Evolutionary conservation across 352 stramenopile species (phyloP).

Genomic region (Hyaloperonospora brassicae): DNA sequence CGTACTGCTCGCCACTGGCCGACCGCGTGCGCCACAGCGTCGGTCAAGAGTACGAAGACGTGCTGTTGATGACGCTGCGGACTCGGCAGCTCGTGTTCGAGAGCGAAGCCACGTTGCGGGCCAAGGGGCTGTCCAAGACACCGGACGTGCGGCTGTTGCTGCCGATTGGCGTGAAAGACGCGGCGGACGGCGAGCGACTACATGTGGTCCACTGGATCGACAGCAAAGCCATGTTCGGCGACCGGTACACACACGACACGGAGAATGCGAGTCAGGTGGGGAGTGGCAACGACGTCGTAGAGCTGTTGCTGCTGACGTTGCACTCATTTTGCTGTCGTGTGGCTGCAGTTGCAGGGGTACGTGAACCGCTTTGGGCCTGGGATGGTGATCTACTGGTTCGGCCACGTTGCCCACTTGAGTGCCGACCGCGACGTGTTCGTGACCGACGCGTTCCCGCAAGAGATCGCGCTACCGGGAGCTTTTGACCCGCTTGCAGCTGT

Average conservation of each 20-base stretch:
- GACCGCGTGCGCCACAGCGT: slow-evolving; percentile 71
- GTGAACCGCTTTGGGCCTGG: slow-evolving; percentile 75
- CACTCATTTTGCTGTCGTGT: slow-evolving; percentile 1
- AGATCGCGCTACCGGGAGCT: slow-evolving; percentile 50
- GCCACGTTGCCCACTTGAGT: slow-evolving; percentile 50
- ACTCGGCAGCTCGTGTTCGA: slow-evolving; percentile 72
- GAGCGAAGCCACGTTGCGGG: slow-evolving; percentile 69
- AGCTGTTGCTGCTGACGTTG: no score
- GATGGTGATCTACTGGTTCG: slow-evolving; percentile 88
- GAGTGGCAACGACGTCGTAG: no score
- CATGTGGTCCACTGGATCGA: slow-evolving; percentile 87
- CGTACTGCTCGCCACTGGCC: slow-evolving; percentile 65
- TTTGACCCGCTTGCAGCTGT: slow-evolving; percentile 31
- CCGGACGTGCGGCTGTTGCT: slow-evolving; percentile 74
- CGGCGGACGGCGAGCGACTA: slow-evolving; percentile 12
- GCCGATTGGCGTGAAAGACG: slow-evolving; percentile 69
- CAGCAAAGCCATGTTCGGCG: slow-evolving; percentile 87
- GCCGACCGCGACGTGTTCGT: slow-evolving; percentile 53
- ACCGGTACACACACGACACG: slow-evolving; percentile 65
- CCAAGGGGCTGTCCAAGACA: slow-evolving; percentile 81
- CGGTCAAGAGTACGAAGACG: slow-evolving; percentile 82
- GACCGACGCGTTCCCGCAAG: slow-evolving; percentile 41
- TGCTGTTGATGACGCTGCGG: slow-evolving; percentile 65
- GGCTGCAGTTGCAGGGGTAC: slow-evolving; percentile 57
- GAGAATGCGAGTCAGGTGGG: slow-evolving; percentile 60